Evolutionary conservation across 2,329 filamentous ascomycete species (phyloP).

Genomic region (Venturia pyrina): DNA sequence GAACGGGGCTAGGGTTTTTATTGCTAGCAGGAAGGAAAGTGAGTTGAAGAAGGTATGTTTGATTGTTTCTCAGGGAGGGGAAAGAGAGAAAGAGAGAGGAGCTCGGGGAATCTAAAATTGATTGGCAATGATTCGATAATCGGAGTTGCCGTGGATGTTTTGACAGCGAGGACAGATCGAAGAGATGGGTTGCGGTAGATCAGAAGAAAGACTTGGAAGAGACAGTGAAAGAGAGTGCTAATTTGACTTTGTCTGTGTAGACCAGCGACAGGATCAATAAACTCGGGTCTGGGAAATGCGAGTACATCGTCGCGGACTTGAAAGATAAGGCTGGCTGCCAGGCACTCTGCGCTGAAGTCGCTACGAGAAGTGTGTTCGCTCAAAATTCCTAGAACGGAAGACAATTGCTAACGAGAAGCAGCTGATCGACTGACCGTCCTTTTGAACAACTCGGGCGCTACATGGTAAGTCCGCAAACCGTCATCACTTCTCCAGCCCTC

Average conservation of each 20-base stretch:
- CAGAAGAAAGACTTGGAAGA: neutral
- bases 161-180: neutral
- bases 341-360: conserved; percentile 31
- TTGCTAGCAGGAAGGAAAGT: conserved; percentile 42
- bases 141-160: neutral
- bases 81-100: too few species aligned
- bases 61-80: neutral
- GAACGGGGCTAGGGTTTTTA: conserved; percentile 43
- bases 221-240: neutral
- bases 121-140: too few species aligned
- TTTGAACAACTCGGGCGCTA: conserved; percentile 44
- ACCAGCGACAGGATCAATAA: conserved; percentile 38
- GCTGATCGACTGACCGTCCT: conserved; percentile 35
- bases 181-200: neutral
- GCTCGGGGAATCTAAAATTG: neutral
- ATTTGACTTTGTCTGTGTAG: conserved; percentile 12
- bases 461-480: conserved; percentile 25
- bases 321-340: conserved; percentile 43
- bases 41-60: conserved; percentile 30
- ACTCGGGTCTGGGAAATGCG: conserved; percentile 41
- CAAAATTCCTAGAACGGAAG: neutral
- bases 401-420: conserved; percentile 26
- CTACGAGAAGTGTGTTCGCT: neutral
- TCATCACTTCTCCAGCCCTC: too few species aligned
- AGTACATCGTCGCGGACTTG: conserved; percentile 41